Evolutionary conservation across 2,329 filamentous ascomycete genomes (phyloP), one percentile per base, ranked within the genome.

Genomic region (Paraphoma chrysanthemicola): DNA sequence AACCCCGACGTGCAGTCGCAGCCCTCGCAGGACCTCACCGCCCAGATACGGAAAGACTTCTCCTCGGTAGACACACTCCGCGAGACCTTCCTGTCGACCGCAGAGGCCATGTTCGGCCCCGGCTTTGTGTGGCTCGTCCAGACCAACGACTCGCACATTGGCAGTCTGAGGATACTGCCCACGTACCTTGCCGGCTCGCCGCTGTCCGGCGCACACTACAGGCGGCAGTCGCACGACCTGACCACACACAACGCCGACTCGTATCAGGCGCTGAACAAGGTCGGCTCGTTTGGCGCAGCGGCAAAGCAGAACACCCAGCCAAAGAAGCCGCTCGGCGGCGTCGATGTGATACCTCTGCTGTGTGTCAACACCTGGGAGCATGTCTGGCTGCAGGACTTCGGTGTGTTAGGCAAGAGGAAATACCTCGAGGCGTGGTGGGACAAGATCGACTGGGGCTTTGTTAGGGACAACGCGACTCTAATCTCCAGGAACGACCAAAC

Each of bases 331-430:
- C 88, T 90, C 1, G 90, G 90, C 39, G 89, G 88, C 55, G 84
- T 87, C 62, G 84, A 90, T 47, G 77, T 93, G 33, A 82, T 87
- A 54, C 93, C 94, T 11, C 82, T 98, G 58, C 81, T 99, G 68
- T 97, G 94, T 75, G 85, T 98, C 57, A 98, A 93, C 80, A 97
- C 93, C 5, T 99, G 95, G 95, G 90, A 98, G 82, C 95, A 98
- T 79, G 89, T 90, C 8, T 99, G 91, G 87, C 80, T 98, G 75
- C 85, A 86, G 53, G 93, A 98, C 76, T 97, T 91, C 77, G 89
- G 89, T 5, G 77, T 88, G 53, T 83, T 82, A 44, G 92, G 92
- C 48, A 99, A 97, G 86, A 81, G 83, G 51, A 79, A 81, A 50
- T 99, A 87, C 76, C 82, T 93, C 51, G 85, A 90, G 73, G 83